These are phyloP conservation scores for Linderniella brevidens DNA, from an alignment of 257 asterid genomes.

Conservation along the genomic window DNA sequence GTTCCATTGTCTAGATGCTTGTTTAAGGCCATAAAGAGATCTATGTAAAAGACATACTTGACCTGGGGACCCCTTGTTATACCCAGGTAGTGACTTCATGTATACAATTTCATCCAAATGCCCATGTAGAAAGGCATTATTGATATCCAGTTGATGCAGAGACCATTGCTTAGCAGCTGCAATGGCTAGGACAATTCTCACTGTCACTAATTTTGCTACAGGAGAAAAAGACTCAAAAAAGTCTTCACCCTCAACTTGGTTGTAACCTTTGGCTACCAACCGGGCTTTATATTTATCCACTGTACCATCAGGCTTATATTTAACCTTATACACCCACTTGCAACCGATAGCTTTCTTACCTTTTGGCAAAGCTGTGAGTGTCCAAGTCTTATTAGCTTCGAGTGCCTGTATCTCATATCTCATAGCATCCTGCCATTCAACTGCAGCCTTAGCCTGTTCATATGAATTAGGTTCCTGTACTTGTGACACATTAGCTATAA, in stretches of 20 bases:
- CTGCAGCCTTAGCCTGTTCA: not conserved
- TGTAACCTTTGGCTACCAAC: not conserved
- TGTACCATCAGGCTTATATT: not conserved
- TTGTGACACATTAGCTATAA: not conserved
- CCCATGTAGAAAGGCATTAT: not conserved
- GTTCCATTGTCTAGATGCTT: not conserved
- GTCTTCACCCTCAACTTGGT: not conserved
- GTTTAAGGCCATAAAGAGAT: not conserved
- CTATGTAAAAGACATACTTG: not conserved
- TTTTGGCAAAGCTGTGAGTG: not conserved
- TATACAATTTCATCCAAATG: not conserved
- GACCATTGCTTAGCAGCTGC: not conserved
- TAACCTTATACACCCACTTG: not conserved
- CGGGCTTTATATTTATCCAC: not conserved
- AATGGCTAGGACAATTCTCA: not conserved
- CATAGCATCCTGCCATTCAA: not conserved
- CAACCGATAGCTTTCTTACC: not conserved
- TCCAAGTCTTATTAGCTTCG: not conserved
- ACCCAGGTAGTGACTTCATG: not conserved
- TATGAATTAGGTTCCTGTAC: not conserved
- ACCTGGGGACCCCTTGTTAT: not conserved
- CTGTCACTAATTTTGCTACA: not conserved
- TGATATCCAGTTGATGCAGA: not conserved
- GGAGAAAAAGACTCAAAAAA: not conserved
- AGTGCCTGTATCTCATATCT: not conserved